phyloP scores from a whole-genome alignment of 768 basidiomycete genomes.

The Daedalea quercina region DNA sequence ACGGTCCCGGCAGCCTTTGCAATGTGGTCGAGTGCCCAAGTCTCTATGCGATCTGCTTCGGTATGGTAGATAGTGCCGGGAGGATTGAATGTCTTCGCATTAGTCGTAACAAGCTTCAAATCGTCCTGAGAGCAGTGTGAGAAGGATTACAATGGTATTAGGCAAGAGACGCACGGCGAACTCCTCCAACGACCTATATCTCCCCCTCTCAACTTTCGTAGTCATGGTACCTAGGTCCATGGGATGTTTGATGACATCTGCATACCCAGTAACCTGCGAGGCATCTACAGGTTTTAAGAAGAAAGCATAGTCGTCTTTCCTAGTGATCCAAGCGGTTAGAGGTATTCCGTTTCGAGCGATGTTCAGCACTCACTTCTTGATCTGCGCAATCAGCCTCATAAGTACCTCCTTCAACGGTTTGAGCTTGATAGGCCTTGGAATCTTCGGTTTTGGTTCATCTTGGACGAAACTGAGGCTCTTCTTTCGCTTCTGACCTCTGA shows the following conservation, averaged over 20 bases:
- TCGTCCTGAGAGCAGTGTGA: conserved; percentile 41
- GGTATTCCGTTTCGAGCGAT: background rate
- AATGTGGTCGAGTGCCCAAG: conserved; percentile 70
- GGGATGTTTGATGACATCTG: conserved; percentile 68
- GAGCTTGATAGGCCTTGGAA: conserved; percentile 57
- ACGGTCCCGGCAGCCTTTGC: conserved; percentile 62
- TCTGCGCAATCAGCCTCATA: conserved; percentile 55
- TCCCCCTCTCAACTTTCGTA: conserved; percentile 66
- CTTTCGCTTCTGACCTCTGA: conserved; percentile 45
- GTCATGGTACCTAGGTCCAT: conserved; percentile 93
- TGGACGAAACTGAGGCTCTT: conserved; percentile 20
- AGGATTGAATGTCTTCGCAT: conserved; percentile 74
- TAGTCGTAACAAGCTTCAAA: conserved; percentile 62
- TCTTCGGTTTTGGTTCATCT: conserved; percentile 27
- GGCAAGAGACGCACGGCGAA: conserved; percentile 50
- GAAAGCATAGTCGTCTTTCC: conserved; percentile 85
- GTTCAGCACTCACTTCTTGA: conserved; percentile 55
- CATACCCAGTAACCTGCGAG: conserved; percentile 52
- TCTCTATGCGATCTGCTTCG: conserved; percentile 68
- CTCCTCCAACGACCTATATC: conserved; percentile 75
- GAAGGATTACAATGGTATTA: background rate
- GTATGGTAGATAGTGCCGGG: conserved; percentile 65
- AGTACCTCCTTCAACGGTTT: conserved; percentile 78
- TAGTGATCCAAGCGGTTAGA: conserved; percentile 21
- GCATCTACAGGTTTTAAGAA: conserved; percentile 66